Base-by-base conservation (phyloP, 768 basidiomycete species). In the Lentinula guzmanii region DNA sequence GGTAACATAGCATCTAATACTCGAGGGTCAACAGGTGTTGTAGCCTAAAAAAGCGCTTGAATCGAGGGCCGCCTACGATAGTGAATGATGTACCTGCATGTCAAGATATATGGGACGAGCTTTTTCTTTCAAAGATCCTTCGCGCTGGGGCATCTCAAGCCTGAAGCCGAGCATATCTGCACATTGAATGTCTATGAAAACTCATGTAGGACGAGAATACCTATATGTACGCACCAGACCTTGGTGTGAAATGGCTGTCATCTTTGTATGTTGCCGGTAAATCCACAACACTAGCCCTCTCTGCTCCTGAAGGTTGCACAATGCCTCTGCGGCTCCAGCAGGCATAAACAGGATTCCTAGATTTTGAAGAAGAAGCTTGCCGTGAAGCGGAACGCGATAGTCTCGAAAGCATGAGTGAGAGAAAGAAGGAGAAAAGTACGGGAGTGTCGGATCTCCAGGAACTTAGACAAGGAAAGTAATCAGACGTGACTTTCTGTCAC, bases 1-100 rank as follows among this genome's bases (percentile, higher is more conserved):
- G 97, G 97, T 28, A 99, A 79, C 96, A 98, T 99, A 16, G 90
- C 87, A 74, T 98, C 97, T 61, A 98, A 80, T 4, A 98, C 97
- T 61, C 97, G 86, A 33, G 97, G 97, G 72, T 99, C 97, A 60
- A 97, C 86, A 18, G 97, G 97, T 28, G 97, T 98, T 2, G 97
- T 99, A 5, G 97, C 97, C 92, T 96, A 52, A 46, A 46, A 28
- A 59, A 6, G 35, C 62, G 16, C 62, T 39, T 60, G 24, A 63
- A 9, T 60, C 59, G 50, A 55, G n/a, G 24, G 39, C 13, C 33
- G 58, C 60, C 4, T 21, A 34, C 59, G 11, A 48, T 31, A 6
- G 35, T 16, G 53, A 11, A 45, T 24, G 50, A 70, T 83, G 63
- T 59, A 89, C 94, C 84, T 97, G 95, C 91, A 96, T 91, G 74